Base-by-base conservation (phyloP, 225 moss, liverwort and hornwort genomes). In the Sphagnum contortum region DNA sequence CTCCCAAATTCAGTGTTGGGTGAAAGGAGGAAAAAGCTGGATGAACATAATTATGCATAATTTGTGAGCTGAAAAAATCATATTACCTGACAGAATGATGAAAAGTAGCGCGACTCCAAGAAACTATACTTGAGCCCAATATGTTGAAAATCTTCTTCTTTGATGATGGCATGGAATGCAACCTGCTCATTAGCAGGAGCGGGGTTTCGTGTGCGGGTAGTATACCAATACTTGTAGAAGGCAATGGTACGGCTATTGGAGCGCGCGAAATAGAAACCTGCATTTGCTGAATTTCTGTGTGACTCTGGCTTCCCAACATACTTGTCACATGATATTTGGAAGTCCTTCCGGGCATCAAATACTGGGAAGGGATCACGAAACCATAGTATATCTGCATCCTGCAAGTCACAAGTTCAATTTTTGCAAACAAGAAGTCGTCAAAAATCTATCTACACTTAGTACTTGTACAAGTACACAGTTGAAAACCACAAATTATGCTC, bases 301-400 rank as follows among this genome's bases (percentile, higher is more conserved):
- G 93, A 93, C 51, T 83, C 82, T 44, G 93, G 81, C 64, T 69
- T 65, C 49, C 98, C 93, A 49, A 78, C 82, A 73, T 91, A 98
- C 49, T 70, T 81, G 76, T 98, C 98, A 45, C 98, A 84, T 0
- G 98, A 93, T 47, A 98, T 93, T 75, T 98, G 93, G 55, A 98
- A 87, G 72, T 98, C 98, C 47, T 87, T 89, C 48, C 48, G 55
- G 48, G 77, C 74, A 65, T 90, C 87, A 11, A 98, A 77, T 60
- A 77, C 81, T 53, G 71, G 80, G 68, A 98, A 98, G 47, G 98
- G 98, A 70, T 93, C 76, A 59, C 98, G 87, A 55, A 93, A 93
- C 98, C 98, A 98, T 89, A 98, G 80, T 29, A 98, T 85, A 73
- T 98, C 98, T 62, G 93, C 98, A 83, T 98, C 98, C 96, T 98